Evolutionary conservation across 2,329 filamentous ascomycete species (phyloP).

Genomic region (Aspergillus brunneoviolaceus): DNA sequence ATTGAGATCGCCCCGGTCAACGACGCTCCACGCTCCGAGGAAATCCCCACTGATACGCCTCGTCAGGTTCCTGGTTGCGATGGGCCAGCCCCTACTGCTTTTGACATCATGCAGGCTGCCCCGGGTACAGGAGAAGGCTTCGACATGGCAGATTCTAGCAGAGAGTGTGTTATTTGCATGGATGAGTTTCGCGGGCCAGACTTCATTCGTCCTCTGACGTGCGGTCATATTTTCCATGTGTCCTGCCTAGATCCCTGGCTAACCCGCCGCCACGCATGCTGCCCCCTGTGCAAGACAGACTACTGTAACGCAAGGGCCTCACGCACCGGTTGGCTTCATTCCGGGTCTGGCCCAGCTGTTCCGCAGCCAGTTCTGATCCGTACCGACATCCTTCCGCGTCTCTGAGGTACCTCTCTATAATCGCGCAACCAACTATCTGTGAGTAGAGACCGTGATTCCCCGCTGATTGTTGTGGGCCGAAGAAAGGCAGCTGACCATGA

Average conservation of each 20-base stretch:
- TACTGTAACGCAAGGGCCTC: not conserved
- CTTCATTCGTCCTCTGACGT: slow-evolving; percentile 86
- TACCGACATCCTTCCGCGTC: slow-evolving; percentile 10
- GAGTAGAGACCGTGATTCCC: not conserved
- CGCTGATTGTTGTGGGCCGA: not conserved
- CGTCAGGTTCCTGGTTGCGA: not conserved
- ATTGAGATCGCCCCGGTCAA: not conserved
- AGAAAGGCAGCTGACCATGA: too few relatives aligned
- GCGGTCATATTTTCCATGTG: slow-evolving; percentile 96
- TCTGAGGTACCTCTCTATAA: not conserved
- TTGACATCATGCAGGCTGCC: not conserved
- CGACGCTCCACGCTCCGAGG: not conserved
- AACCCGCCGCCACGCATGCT: slow-evolving; percentile 88
- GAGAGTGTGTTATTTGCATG: slow-evolving; percentile 83
- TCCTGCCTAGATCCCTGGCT: slow-evolving; percentile 95
- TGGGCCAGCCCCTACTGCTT: not conserved
- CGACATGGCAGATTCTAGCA: slow-evolving; percentile 3
- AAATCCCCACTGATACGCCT: not conserved
- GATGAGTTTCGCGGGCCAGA: slow-evolving; percentile 91
- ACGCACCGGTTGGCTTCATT: not conserved
- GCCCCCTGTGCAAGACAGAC: slow-evolving; percentile 78
- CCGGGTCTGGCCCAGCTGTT: not conserved
- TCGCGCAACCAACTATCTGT: not conserved
- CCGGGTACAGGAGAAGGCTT: not conserved
- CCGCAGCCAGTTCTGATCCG: slow-evolving; percentile 8